phyloP scores from a whole-genome alignment of 805 yeast species.

The Saturnispora hagleri region DNA sequence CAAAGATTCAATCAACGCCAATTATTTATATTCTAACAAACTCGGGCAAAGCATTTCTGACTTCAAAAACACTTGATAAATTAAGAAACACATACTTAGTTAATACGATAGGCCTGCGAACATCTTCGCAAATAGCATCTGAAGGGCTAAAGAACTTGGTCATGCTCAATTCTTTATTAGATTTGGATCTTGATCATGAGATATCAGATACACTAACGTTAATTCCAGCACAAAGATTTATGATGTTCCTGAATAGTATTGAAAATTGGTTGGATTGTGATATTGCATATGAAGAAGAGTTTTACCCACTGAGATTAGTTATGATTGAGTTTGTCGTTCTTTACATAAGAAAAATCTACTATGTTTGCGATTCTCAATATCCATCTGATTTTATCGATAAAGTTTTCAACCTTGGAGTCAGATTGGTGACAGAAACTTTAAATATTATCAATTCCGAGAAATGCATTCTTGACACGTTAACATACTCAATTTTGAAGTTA shows the following conservation, averaged over 20 bases:
- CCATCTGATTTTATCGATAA: conserved; percentile 23
- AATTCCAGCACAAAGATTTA: conserved; percentile 55
- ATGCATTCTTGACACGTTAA: conserved; percentile 30
- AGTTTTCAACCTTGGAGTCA: conserved; percentile 30
- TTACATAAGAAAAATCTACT: conserved; percentile 25
- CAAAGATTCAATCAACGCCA: conserved; percentile 26
- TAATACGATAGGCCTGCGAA: conserved; percentile 48
- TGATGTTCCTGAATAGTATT: conserved; percentile 49
- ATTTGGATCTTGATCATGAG: conserved; percentile 24
- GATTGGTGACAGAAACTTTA: conserved; percentile 36
- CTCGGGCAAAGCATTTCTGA: conserved; percentile 28
- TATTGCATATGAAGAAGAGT: conserved; percentile 47
- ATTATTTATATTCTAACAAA: conserved; percentile 30
- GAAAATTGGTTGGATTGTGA: conserved; percentile 54
- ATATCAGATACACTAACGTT: conserved; percentile 27
- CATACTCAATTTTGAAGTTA: conserved; percentile 38
- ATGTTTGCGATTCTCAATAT: conserved; percentile 22
- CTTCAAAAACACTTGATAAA: conserved; percentile 35
- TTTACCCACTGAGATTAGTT: conserved; percentile 41
- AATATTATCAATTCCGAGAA: conserved; percentile 28
- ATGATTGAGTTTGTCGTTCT: conserved; percentile 35
- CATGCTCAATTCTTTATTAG: conserved; percentile 36
- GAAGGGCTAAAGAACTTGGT: conserved; percentile 40
- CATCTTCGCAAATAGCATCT: conserved; percentile 30
- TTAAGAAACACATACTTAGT: conserved; percentile 54